These are phyloP conservation scores for Huntiella bhutanensis DNA, from an alignment of 2,329 filamentous ascomycete genomes.

Conservation along the genomic window DNA sequence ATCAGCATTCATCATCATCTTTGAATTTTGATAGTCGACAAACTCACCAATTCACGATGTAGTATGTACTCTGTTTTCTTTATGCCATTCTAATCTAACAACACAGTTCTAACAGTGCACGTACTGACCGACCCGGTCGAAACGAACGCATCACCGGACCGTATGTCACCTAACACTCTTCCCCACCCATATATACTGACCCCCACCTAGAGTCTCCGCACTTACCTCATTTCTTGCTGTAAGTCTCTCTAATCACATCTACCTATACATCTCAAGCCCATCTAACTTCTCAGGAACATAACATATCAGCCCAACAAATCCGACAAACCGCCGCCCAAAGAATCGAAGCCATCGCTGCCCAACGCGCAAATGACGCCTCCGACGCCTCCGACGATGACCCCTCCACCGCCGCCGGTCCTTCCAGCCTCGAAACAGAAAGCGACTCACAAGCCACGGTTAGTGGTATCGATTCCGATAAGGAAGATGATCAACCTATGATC, in stretches of 20 bases:
- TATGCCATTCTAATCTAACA: too few species aligned
- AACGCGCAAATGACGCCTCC: not conserved
- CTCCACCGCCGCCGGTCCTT: conserved; percentile 2
- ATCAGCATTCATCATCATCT: not conserved
- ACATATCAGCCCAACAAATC: conserved; percentile 45
- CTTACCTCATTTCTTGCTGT: conserved; percentile 35
- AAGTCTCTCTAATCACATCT: conserved; percentile 12
- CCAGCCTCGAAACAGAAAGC: conserved; percentile 3
- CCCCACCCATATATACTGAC: not conserved
- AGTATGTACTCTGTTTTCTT: too few species aligned
- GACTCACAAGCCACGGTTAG: conserved; percentile 18
- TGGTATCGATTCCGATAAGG: too few species aligned
- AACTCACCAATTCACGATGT: not conserved
- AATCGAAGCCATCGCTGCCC: not conserved
- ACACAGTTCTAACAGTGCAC: too few species aligned
- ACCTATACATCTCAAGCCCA: too few species aligned
- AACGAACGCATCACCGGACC: conserved; percentile 7
- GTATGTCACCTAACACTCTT: conserved; percentile 21
- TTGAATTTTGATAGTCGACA: not conserved
- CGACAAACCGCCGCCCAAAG: conserved; percentile 26
- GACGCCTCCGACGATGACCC: not conserved
- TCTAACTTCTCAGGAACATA: conserved; percentile 37
- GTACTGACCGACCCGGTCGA: not conserved
- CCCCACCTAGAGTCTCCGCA: conserved; percentile 26
- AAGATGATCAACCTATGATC: too few species aligned